Evolutionary conservation across 768 basidiomycete species (phyloP).

Genomic region (Mycena pura): DNA sequence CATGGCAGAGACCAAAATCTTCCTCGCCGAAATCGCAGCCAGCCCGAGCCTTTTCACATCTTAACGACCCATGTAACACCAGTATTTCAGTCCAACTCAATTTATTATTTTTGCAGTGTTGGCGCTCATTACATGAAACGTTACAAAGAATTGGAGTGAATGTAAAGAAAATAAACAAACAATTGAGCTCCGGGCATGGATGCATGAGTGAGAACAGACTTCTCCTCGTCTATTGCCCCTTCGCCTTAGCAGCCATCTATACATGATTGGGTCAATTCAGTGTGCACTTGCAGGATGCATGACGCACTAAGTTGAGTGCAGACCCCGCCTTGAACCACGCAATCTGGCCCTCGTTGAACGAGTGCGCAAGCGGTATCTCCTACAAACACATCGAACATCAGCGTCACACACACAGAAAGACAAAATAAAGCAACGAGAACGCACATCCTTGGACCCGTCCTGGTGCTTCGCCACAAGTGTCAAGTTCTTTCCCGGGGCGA

Average conservation of each 20-base stretch:
- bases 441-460: conserved; percentile 75
- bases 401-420: conserved; percentile 17
- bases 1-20: conserved; percentile 31
- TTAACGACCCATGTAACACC: background rate
- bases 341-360: conserved; percentile 97
- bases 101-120: conserved; percentile 7
- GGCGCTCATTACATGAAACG: conserved; percentile 9
- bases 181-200: background rate
- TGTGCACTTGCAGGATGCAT: background rate
- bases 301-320: conserved; percentile 83
- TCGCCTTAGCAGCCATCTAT: conserved; percentile 76
- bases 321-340: conserved; percentile 99
- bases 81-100: background rate
- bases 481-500: conserved; percentile 92
- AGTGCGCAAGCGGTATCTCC: conserved; percentile 84
- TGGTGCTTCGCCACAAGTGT: conserved; percentile 82
- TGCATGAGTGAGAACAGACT: conserved; percentile 15
- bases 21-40: conserved; percentile 29
- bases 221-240: conserved; percentile 36
- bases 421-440: conserved; percentile 24
- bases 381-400: conserved; percentile 32
- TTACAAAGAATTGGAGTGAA: conserved; percentile 15
- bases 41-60: conserved; percentile 18
- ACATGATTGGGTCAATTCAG: conserved; percentile 18
- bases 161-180: conserved; percentile 13